Base-by-base conservation (phyloP, 768 basidiomycete species). In the Chalciporus pseudorubinellus region DNA sequence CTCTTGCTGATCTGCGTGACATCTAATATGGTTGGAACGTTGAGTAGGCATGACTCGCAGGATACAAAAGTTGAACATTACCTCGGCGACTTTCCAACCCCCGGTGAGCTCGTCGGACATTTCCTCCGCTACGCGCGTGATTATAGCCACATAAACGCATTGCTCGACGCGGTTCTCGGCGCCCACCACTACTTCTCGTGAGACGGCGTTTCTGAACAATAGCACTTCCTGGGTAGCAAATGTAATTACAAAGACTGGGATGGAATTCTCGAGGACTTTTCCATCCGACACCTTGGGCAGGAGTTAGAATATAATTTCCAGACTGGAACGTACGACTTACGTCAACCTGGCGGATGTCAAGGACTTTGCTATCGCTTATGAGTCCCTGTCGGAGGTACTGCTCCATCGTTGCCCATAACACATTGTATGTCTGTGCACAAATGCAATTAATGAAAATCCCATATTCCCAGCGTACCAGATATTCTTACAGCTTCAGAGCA, bases 81-180 rank as follows among this genome's bases (percentile, higher is more conserved):
- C 93, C 85, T 98, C 95, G 22, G 98, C 80, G 46, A 98, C 83
- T 71, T 98, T 98, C 95, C 97, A 99, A 12, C 97, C 97, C 39
- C 92, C 94, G 0, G 97, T 99, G 40, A 97, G 77, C 68, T 94
- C 91, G 66, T 98, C 90, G 24, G 84, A 84, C 55, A 98, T 73
- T 65, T 98, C 92, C 60, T 87, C 87, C 64, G 91, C 86, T 26
- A 92, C 72, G 22, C 95, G 82, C 16, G 95, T 98, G 53, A 99
- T 70, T 1, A 92, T 94, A 21, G 93, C 92, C 16, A 89, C 89
- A 67, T 99, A 99, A 19, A 82, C 84, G 62, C 92, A 95, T 65
- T 95, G 91, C 70, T 97, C 93, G 26, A 98, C 95, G 59, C 83
- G 82, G 65, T 95, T 79, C 65, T 94, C 92, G 3, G 90, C 85